phyloP scores from a whole-genome alignment of 495 filamentous ascomycete genomes.

The Neurospora cerealis region DNA sequence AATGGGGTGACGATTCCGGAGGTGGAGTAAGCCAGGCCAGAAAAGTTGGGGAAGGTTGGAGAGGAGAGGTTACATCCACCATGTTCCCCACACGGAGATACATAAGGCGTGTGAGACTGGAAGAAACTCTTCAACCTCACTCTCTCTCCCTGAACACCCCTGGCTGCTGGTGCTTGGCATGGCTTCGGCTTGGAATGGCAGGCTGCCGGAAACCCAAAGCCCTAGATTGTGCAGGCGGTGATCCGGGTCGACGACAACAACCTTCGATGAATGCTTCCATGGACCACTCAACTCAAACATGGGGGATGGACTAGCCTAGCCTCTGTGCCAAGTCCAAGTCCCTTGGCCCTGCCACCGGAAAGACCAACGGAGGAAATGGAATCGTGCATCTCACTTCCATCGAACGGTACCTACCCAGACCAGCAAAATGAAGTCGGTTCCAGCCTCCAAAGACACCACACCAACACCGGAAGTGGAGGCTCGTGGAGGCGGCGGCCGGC shows the following conservation, averaged over 20 bases:
- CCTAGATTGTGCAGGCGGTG: neutral
- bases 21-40: neutral
- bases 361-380: neutral
- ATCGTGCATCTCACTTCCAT: neutral
- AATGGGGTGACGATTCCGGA: neutral
- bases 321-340: neutral
- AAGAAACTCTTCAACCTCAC: neutral
- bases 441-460: neutral
- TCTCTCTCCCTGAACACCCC: neutral
- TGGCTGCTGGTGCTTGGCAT: neutral
- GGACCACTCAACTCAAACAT: neutral
- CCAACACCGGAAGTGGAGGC: slow-evolving; percentile 14
- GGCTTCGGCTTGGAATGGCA: neutral
- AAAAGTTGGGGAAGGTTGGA: slow-evolving; percentile 23
- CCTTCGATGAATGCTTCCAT: neutral
- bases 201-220: neutral
- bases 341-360: neutral
- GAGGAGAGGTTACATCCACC: slow-evolving; percentile 9
- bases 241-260: neutral
- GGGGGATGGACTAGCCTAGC: neutral
- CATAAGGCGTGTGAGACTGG: neutral
- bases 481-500: neutral
- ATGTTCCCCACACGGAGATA: neutral
- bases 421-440: neutral
- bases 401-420: neutral